phyloP scores from a whole-genome alignment of 768 basidiomycete genomes.

The Lactarius indigo region DNA sequence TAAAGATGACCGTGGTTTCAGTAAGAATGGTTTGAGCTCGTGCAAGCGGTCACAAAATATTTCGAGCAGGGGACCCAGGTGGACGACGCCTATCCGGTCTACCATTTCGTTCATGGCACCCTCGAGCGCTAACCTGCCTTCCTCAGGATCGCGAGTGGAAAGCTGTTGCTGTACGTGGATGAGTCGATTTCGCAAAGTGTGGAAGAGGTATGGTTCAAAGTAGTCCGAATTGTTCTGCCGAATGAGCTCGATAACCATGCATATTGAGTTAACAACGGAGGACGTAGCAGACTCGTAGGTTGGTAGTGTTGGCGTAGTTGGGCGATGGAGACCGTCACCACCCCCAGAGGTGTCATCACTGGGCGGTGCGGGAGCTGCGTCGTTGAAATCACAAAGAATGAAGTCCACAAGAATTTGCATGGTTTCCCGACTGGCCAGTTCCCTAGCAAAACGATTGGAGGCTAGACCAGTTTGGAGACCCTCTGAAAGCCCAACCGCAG shows the following conservation, averaged over 20 bases:
- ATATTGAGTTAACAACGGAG: slow-evolving; percentile 81
- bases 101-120: slow-evolving; percentile 77
- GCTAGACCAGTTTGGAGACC: slow-evolving; percentile 66
- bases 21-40: slow-evolving; percentile 66
- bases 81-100: slow-evolving; percentile 83
- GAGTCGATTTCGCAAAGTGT: slow-evolving; percentile 85
- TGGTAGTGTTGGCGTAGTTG: slow-evolving; percentile 34
- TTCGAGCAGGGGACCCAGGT: slow-evolving; percentile 78
- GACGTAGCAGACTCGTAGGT: slow-evolving; percentile 60
- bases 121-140: slow-evolving; percentile 65
- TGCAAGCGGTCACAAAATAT: slow-evolving; percentile 66
- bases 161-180: slow-evolving; percentile 82
- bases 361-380: slow-evolving; percentile 2
- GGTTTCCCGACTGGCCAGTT: slow-evolving; percentile 72
- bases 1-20: slow-evolving; percentile 74
- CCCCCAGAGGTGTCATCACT: slow-evolving; percentile 13
- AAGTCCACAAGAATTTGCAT: slow-evolving; percentile 70
- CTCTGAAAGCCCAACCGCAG: slow-evolving; percentile 68
- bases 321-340: slow-evolving; percentile 27
- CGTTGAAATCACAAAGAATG: slow-evolving; percentile 65
- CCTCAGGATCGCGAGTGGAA: slow-evolving; percentile 44
- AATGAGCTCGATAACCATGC: slow-evolving; percentile 89
- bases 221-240: slow-evolving; percentile 98
- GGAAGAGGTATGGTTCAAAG: slow-evolving; percentile 96
- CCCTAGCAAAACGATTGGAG: slow-evolving; percentile 84